Percentiles rank a stretch among this genome's conserved stretches.
Conservation (phyloP, 2,329 filamentous ascomycete genomes). For the Aspergillus terreus region DNA sequence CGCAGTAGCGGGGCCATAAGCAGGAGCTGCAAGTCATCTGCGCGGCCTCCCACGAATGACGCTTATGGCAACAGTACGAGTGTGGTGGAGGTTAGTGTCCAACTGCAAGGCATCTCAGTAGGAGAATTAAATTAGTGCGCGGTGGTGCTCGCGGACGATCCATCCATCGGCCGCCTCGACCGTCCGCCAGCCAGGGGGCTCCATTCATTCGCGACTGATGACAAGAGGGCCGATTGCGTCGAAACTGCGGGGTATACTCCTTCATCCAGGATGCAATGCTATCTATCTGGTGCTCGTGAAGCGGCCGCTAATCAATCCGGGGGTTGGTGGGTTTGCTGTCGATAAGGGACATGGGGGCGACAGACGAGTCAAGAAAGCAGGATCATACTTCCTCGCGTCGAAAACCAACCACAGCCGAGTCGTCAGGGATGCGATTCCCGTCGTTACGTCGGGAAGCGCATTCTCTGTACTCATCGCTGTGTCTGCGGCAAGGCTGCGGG, state of each 20-base stretch:
- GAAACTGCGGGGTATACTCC: background rate
- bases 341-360: background rate
- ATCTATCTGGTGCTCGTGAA: background rate
- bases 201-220: no score
- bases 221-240: background rate
- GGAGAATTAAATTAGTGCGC: background rate
- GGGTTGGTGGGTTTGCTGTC: background rate
- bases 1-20: background rate
- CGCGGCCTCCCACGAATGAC: background rate
- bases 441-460: background rate
- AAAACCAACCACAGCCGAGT: background rate
- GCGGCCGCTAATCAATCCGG: no score
- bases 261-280: background rate
- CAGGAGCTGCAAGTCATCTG: slow-evolving; percentile 13
- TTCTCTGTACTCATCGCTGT: background rate
- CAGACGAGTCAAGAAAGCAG: slow-evolving; percentile 4
- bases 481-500: background rate
- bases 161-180: background rate
- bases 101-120: slow-evolving; percentile 6
- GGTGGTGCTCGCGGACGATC: slow-evolving; percentile 1
- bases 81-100: background rate
- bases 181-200: background rate
- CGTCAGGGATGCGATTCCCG: background rate
- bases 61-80: background rate
- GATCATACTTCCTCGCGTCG: background rate